Evolutionary conservation across 2,329 filamentous ascomycete genomes (phyloP).

Genomic region (Escovopsis sp.): DNA sequence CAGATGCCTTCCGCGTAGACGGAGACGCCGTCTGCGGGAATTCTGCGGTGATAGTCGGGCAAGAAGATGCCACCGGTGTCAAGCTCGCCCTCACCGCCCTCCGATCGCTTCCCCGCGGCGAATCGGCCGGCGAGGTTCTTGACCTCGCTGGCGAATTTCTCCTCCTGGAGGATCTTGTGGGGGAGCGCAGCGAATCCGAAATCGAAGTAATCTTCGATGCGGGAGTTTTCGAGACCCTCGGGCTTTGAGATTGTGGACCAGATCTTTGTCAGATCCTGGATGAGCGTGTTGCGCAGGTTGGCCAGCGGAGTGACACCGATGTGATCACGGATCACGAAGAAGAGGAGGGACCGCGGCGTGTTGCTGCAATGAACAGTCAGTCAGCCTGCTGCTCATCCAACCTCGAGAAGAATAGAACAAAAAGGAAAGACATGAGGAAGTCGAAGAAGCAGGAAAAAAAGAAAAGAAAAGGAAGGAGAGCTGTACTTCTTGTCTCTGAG

Average conservation of each 20-base stretch:
- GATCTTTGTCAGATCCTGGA: conserved; percentile 81
- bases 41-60: conserved; percentile 86
- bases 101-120: conserved; percentile 58
- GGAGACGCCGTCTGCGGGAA: conserved; percentile 93
- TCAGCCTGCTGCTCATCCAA: conserved; percentile 3
- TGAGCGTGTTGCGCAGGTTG: conserved; percentile 78
- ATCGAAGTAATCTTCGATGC: conserved; percentile 95
- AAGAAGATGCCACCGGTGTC: conserved; percentile 76
- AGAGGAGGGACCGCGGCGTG: conserved; percentile 77
- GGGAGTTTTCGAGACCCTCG: conserved; percentile 68
- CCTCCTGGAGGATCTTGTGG: conserved; percentile 90
- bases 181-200: conserved; percentile 92
- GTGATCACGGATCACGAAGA: conserved; percentile 98
- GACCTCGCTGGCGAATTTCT: conserved; percentile 74
- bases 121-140: conserved; percentile 69
- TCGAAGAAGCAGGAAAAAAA: too few relatives aligned
- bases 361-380: conserved; percentile 43
- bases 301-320: conserved; percentile 79
- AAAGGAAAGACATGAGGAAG: neutral
- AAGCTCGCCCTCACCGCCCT: conserved; percentile 53
- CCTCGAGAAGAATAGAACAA: too few relatives aligned
- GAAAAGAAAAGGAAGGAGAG: conserved; percentile 7
- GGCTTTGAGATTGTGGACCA: conserved; percentile 92
- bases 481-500: conserved; percentile 81
- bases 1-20: conserved; percentile 87